A percentile compares a stretch with the other conserved stretches of the same genome.
phyloP scores from a whole-genome alignment of 164 flowering plant species.

The Chloranthus sessilifolius region DNA sequence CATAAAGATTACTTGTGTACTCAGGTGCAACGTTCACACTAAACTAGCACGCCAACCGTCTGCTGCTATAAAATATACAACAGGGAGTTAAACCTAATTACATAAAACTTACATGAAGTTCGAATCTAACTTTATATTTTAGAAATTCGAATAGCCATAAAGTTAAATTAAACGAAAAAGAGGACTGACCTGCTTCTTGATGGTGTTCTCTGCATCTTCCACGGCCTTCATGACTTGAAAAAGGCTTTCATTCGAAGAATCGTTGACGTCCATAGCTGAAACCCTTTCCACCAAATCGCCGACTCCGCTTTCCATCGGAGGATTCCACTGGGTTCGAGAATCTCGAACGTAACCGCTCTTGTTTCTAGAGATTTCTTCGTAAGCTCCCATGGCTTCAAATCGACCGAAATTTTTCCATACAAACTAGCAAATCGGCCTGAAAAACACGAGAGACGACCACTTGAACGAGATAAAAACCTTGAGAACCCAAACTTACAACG shows the following conservation, averaged over 20 bases:
- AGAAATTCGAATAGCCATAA: too few relatives aligned
- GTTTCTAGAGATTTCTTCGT: constrained; percentile 10
- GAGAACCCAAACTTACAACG: too few relatives aligned
- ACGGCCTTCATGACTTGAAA: constrained; percentile 87
- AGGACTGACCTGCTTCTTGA: constrained; percentile 55
- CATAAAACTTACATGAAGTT: too few relatives aligned
- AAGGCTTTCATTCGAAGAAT: constrained; percentile 23
- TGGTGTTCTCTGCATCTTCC: constrained; percentile 77
- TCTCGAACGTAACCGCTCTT: constrained; percentile 13
- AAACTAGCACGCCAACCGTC: too few relatives aligned
- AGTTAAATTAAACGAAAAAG: too few relatives aligned
- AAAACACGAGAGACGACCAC: too few relatives aligned
- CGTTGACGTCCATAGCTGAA: constrained; percentile 35
- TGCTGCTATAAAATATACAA: not conserved
- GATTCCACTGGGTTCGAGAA: constrained; percentile 22
- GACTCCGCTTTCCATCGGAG: constrained; percentile 45
- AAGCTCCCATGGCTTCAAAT: constrained; percentile 21
- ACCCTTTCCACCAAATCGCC: constrained; percentile 43
- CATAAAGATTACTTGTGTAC: too few relatives aligned
- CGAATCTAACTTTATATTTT: too few relatives aligned
- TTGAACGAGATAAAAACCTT: too few relatives aligned
- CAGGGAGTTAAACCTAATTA: not conserved
- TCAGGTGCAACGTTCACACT: too few relatives aligned
- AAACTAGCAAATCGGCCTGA: constrained; percentile 4
- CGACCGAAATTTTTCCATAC: not conserved